Base-by-base conservation (phyloP, 257 asterid species). In the Striga asiatica region DNA sequence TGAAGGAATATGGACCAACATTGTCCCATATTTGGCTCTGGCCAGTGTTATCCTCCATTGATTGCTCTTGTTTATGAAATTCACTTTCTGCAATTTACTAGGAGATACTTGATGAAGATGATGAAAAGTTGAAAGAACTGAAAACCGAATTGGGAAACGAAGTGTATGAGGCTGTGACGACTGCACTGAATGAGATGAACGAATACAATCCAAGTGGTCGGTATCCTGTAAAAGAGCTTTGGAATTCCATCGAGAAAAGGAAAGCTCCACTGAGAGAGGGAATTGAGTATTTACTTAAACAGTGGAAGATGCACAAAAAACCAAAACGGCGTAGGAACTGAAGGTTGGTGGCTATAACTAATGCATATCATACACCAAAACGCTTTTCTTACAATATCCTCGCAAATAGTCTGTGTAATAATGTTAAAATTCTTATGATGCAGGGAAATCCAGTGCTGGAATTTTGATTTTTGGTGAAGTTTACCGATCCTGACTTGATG, bases 141-240 rank as follows among this genome's bases (percentile, higher is more conserved):
- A 78, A 75, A 54, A 22, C 13, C 20, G 77, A 73, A 19, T 42
- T 57, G 13, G 81, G 89, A 2, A 74, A 74, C 1, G 76, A 63
- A 53, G 77, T 73, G 24, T 73, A 62, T 24, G 60, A 51, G 39
- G 56, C 67, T 22, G 76, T 78, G 41, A 67, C 60, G 2, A 67
- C 24, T 9, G 89, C 83, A 6, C 73, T 81, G 47, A 49, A 53
- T 28, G 85, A 81, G 71, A 11, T 81, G 68, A 81, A 78, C 16
- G 74, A 66, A 47, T 75, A 76, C 68, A 81, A 81, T 58, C 81
- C 85, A 10, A 81, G 89, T 45, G 89, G 89, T 27, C 66, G 89
- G 64, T 78, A 78, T 58, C 81, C 85, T 3, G 75, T 81, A 13
- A 66, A 66, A 2, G 79, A 71, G 60, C 60, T 81, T 46, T 81